Evolutionary conservation across 129 eudicot species (phyloP).

Genomic region (Kitagawia praeruptora): DNA sequence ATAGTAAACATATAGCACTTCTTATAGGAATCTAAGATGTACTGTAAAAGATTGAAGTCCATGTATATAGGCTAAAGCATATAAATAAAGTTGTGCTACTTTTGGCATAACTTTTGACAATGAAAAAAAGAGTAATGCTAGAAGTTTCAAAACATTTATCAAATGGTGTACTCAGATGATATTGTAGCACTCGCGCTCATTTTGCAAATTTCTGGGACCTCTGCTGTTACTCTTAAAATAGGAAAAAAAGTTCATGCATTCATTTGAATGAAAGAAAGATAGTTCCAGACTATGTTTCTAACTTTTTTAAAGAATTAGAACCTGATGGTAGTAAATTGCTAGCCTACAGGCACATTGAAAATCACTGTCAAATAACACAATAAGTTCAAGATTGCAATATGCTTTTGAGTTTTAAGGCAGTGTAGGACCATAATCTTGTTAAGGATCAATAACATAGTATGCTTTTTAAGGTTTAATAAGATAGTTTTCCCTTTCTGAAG

Average conservation of each 20-base stretch:
- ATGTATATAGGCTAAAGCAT: background rate
- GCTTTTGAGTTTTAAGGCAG: background rate
- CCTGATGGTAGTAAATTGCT: background rate
- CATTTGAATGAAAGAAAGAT: background rate
- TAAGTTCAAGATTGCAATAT: background rate
- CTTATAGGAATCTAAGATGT: background rate
- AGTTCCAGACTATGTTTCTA: background rate
- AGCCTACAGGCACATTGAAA: background rate
- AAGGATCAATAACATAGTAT: background rate
- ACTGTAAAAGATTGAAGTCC: background rate
- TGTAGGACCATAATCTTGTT: background rate
- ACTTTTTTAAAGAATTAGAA: background rate
- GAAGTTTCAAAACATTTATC: background rate
- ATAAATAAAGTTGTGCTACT: background rate
- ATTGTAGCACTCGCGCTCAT: background rate
- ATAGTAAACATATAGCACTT: background rate
- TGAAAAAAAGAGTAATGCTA: background rate
- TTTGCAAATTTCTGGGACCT: background rate
- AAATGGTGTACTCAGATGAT: background rate
- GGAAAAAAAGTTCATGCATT: background rate
- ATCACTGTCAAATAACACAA: background rate
- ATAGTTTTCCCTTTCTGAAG: background rate
- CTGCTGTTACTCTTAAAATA: background rate
- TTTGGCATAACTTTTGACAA: background rate
- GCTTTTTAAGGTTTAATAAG: background rate